phyloP scores from a whole-genome alignment of 2,329 filamentous ascomycete species.

The Westerdykella aurantiaca region DNA sequence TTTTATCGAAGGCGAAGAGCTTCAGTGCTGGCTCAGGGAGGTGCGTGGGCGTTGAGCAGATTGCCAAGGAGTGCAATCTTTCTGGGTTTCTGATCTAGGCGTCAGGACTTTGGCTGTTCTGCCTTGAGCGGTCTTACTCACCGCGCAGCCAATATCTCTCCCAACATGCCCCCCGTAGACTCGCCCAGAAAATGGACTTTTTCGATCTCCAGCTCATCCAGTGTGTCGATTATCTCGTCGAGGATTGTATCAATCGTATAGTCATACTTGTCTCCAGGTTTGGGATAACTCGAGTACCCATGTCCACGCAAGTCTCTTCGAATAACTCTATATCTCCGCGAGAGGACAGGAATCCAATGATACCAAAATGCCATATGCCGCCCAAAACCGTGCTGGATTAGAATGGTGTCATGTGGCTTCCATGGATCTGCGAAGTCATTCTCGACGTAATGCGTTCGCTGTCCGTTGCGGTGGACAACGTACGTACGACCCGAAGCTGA shows the following conservation, averaged over 20 bases:
- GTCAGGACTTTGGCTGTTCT: not conserved
- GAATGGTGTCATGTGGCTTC: slow-evolving; percentile 29
- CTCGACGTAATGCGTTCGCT: slow-evolving; percentile 27
- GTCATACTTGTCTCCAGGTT: slow-evolving; percentile 7
- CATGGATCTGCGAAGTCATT: slow-evolving; percentile 27
- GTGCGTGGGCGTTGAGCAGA: slow-evolving; percentile 29
- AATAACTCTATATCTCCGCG: slow-evolving; percentile 27
- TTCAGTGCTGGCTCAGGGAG: slow-evolving; percentile 21
- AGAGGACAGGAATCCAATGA: slow-evolving; percentile 33
- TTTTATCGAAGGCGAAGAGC: slow-evolving; percentile 26
- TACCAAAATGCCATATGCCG: slow-evolving; percentile 33
- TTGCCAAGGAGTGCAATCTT: slow-evolving; percentile 24
- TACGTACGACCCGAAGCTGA: slow-evolving; percentile 20
- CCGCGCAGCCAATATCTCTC: slow-evolving; percentile 29
- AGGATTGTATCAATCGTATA: slow-evolving; percentile 26
- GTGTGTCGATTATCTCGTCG: slow-evolving; percentile 29
- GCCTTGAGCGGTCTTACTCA: not conserved
- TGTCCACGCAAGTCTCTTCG: slow-evolving; percentile 33
- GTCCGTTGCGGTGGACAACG: slow-evolving; percentile 25
- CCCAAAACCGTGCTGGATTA: slow-evolving; percentile 37
- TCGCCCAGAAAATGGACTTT: slow-evolving; percentile 35
- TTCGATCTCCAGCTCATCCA: slow-evolving; percentile 27
- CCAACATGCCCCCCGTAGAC: slow-evolving; percentile 31
- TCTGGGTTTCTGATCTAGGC: slow-evolving; percentile 15
- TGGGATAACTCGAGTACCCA: slow-evolving; percentile 26